A percentile compares a stretch with the other conserved stretches of the same genome.
Evolutionary conservation across 2,329 filamentous ascomycete genomes (phyloP).

Genomic region (Thielaviopsis populi): DNA sequence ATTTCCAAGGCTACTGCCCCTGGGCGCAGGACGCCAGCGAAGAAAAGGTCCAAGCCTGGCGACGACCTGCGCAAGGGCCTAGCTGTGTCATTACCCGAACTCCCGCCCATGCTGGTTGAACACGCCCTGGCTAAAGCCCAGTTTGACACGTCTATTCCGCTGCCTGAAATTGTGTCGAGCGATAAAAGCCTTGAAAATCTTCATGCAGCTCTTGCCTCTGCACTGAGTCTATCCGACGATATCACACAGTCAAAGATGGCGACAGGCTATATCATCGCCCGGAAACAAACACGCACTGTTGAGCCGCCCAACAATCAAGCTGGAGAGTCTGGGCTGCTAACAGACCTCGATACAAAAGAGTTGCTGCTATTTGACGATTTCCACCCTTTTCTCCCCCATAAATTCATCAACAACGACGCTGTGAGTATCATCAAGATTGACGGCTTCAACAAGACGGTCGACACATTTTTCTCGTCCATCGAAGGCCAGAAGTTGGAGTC

Average conservation of each 20-base stretch:
- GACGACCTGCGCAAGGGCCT: constrained; percentile 68
- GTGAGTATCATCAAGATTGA: constrained; percentile 61
- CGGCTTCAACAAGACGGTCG: constrained; percentile 82
- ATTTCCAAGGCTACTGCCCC: constrained; percentile 40
- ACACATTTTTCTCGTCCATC: constrained; percentile 93
- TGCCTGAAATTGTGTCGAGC: constrained; percentile 54
- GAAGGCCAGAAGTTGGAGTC: constrained; percentile 89
- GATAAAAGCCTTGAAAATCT: constrained; percentile 50
- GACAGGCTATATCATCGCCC: constrained; percentile 82
- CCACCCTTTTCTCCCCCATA: constrained; percentile 74
- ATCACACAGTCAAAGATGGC: constrained; percentile 51
- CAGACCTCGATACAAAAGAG: constrained; percentile 26
- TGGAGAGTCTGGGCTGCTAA: constrained; percentile 7
- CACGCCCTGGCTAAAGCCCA: constrained; percentile 58
- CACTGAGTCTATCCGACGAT: constrained; percentile 51
- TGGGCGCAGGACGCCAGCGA: constrained; percentile 24
- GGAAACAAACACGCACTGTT: constrained; percentile 23
- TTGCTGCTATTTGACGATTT: constrained; percentile 79
- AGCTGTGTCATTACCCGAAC: constrained; percentile 71
- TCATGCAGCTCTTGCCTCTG: constrained; percentile 52
- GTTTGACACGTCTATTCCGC: constrained; percentile 54
- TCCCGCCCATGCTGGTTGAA: constrained; percentile 75
- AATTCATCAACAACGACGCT: constrained; percentile 53
- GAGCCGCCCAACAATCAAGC: background rate
- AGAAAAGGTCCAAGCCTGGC: constrained; percentile 56